Base-by-base conservation (phyloP, 164 flowering plant species). In the Aristolochia fimbriata region DNA sequence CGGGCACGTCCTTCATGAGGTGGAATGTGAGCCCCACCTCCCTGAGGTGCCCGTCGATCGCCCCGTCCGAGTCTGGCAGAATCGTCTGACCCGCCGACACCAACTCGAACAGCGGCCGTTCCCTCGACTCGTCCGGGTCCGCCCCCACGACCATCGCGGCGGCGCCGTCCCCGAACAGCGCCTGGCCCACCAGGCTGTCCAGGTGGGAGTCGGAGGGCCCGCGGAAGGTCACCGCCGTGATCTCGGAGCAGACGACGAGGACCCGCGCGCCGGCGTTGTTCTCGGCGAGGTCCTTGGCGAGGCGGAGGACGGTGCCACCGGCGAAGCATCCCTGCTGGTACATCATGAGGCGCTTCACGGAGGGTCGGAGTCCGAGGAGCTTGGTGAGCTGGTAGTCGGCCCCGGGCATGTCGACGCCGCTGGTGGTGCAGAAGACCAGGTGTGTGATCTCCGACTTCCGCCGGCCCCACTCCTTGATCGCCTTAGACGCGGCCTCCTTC, bases 231-330 rank as follows among this genome's bases (percentile, higher is more conserved):
- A 65, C 63, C 15, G 68, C 62, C 0, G 63, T 65, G 51, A 65
- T 59, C 58, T 65, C 68, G 15, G 68, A 65, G 53, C 68, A 65
- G 13, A 65, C 58, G 5, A 59, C 68, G 1, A 65, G 63, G 41
- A 65, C 63, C 1, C 68, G 41, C 2, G 68, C 68, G 8, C 63
- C 63, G 7, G 47, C 57, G 45, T 65, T 65, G 63, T 65, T 65
- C 57, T 65, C 68, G 15, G 68, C 68, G 21, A 65, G 52, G 68
- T 65, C 68, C 52, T 65, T 65, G n/a, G 68, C 68, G 7, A 65
- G 17, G 27, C 68, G 68, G 27, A 65, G 63, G 46, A 59, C 68
- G 11, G 68, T 65, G 53, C 62, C 68, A 1, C 68, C 68, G 14
- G 63, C 68, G 1, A 65, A 65, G 63, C 68, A 65, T 10, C 68